These are phyloP conservation scores for Fusarium papillatum DNA, from an alignment of 2,329 filamentous ascomycete species.

Conservation along the genomic window DNA sequence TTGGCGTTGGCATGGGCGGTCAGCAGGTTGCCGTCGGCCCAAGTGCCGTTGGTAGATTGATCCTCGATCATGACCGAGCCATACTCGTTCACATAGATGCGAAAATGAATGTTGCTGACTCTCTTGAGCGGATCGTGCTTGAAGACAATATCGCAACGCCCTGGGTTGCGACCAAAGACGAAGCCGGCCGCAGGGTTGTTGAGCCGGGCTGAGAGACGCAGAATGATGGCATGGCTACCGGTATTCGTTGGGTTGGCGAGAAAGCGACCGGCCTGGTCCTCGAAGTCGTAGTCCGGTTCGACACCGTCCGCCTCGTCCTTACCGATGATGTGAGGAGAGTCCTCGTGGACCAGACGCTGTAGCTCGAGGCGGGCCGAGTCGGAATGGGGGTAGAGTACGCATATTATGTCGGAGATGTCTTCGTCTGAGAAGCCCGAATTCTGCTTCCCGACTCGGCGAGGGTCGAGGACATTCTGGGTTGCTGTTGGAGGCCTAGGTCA, in stretches of 20 bases:
- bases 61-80: constrained; percentile 94
- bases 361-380: constrained; percentile 80
- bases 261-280: constrained; percentile 65
- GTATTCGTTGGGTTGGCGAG: constrained; percentile 59
- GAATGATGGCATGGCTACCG: constrained; percentile 77
- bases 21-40: constrained; percentile 82
- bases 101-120: constrained; percentile 96
- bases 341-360: constrained; percentile 60
- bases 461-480: constrained; percentile 87
- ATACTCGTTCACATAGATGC: constrained; percentile 90
- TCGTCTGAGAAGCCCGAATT: constrained; percentile 87
- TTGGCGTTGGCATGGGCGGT: constrained; percentile 55
- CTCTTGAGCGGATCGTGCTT: constrained; percentile 76
- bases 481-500: constrained; percentile 56
- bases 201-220: constrained; percentile 82
- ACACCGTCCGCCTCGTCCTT: constrained; percentile 63
- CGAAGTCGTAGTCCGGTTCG: constrained; percentile 63
- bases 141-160: constrained; percentile 80
- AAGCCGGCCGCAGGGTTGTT: constrained; percentile 82
- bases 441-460: constrained; percentile 82
- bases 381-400: constrained; percentile 86
- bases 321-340: constrained; percentile 64
- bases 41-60: constrained; percentile 94
- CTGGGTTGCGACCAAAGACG: constrained; percentile 84
- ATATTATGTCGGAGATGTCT: constrained; percentile 90